These are phyloP conservation scores for Carex scoparia DNA, from an alignment of 176 grass and related monocot species.

Conservation along the genomic window DNA sequence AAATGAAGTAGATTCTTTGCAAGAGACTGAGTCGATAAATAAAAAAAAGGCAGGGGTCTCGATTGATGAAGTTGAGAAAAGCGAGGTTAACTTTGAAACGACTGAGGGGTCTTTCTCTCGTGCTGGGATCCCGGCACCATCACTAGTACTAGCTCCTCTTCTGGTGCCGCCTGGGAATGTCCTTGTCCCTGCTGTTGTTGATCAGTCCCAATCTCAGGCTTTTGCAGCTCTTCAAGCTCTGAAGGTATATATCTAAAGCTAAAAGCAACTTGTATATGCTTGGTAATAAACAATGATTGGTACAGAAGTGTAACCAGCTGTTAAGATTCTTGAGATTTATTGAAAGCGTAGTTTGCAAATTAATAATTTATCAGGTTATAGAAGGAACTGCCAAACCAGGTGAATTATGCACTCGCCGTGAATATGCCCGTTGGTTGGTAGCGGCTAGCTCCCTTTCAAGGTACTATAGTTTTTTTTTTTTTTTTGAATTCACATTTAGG, in stretches of 20 bases:
- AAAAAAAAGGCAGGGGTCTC: conserved; percentile 14
- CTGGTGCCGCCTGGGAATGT: conserved; percentile 58
- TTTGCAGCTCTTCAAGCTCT: conserved; percentile 68
- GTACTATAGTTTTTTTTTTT: conserved; percentile 31
- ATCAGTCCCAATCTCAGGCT: conserved; percentile 63
- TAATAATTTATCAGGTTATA: conserved; percentile 63
- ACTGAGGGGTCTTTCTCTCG: conserved; percentile 37
- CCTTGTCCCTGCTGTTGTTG: conserved; percentile 66
- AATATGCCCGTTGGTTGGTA: conserved; percentile 94
- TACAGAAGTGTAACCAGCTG: background rate
- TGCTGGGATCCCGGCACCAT: conserved; percentile 76
- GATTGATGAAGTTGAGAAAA: conserved; percentile 30
- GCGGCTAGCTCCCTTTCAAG: conserved; percentile 80
- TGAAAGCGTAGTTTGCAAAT: conserved; percentile 21
- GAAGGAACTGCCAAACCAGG: conserved; percentile 64
- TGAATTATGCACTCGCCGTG: conserved; percentile 86
- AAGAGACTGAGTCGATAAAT: background rate
- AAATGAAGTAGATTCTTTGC: conserved; percentile 23
- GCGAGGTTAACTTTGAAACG: conserved; percentile 8
- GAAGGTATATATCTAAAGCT: conserved; percentile 62
- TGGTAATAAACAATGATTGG: conserved; percentile 15
- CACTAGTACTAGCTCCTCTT: conserved; percentile 43
- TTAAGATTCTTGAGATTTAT: background rate
- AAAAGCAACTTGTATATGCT: background rate
- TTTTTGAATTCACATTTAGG: background rate